These are phyloP conservation scores for Clonostachys rosea DNA, from an alignment of 2,329 filamentous ascomycete genomes.

Conservation along the genomic window DNA sequence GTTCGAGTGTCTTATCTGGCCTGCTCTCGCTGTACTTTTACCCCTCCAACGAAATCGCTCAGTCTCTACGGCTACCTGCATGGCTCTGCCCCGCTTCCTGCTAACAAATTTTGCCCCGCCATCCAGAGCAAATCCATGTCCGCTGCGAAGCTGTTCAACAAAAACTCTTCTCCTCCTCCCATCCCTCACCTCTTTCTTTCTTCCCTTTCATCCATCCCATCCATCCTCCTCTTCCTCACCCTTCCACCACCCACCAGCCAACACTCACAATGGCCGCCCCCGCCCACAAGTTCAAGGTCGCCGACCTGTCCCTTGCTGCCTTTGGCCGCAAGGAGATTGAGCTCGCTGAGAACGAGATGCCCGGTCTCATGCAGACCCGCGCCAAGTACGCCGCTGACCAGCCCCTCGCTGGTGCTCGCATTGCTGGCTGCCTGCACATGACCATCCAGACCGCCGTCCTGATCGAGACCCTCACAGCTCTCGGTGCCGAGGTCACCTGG, in stretches of 20 bases:
- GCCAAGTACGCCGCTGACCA: conserved; percentile 88
- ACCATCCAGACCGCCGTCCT: conserved; percentile 99
- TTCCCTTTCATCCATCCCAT: conserved; percentile 8
- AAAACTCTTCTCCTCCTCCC: conserved; percentile 11
- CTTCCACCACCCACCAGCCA: not conserved
- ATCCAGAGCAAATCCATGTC: conserved; percentile 2
- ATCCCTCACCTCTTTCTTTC: conserved; percentile 12
- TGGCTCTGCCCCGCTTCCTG: no score
- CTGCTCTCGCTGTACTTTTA: no score
- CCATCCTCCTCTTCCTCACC: conserved; percentile 6
- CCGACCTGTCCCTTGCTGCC: conserved; percentile 94
- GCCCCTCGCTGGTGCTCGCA: conserved; percentile 89
- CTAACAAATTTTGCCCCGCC: no score
- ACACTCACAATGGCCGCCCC: conserved; percentile 62
- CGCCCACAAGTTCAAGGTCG: conserved; percentile 95
- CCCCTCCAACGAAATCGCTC: no score
- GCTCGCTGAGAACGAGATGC: conserved; percentile 95
- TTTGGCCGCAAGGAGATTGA: conserved; percentile 99
- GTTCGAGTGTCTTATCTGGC: no score
- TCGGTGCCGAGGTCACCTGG: conserved; percentile 99
- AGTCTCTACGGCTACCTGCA: no score
- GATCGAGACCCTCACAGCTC: conserved; percentile 92
- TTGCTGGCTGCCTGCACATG: conserved; percentile 98
- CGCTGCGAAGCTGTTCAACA: not conserved
- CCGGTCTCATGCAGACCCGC: conserved; percentile 94